A percentile compares a stretch with the other conserved stretches of the same genome.
Conservation (phyloP, 1,284 basidiomycete genomes). For the Sanguinoderma infundibulare region DNA sequence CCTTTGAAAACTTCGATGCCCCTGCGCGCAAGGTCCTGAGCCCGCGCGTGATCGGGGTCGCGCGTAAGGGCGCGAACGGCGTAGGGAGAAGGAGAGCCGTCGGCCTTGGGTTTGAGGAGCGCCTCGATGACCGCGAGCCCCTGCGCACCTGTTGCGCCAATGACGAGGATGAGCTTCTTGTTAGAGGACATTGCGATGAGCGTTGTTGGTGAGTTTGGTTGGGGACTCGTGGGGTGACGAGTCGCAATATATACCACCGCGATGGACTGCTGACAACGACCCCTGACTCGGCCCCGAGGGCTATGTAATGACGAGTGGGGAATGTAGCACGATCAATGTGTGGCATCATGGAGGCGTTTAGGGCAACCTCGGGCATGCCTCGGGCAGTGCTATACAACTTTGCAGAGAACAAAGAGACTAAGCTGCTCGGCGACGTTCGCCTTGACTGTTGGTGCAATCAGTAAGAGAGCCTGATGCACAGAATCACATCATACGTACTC, state of each 20-base stretch:
- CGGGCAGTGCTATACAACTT: background rate
- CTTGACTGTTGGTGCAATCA: too few species aligned
- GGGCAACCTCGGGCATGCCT: background rate
- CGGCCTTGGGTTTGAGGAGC: constrained; percentile 40
- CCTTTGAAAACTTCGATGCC: constrained; percentile 51
- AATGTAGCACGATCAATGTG: background rate
- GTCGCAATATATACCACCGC: background rate
- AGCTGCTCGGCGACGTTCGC: too few species aligned
- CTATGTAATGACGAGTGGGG: background rate
- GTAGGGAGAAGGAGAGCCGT: constrained; percentile 49
- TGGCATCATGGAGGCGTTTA: background rate
- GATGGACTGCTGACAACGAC: background rate
- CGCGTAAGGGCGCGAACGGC: constrained; percentile 50
- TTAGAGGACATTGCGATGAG: background rate
- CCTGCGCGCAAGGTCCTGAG: constrained; percentile 38
- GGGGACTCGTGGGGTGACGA: background rate
- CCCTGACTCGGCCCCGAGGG: background rate
- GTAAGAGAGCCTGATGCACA: background rate
- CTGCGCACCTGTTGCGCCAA: constrained; percentile 56
- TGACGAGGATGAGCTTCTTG: constrained; percentile 50
- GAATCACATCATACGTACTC: background rate
- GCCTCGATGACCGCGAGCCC: constrained; percentile 50
- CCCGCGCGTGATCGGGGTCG: constrained; percentile 40
- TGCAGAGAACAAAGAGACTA: background rate
- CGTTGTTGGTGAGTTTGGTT: background rate